Percentiles rank a stretch among this genome's conserved stretches.
phyloP scores from a whole-genome alignment of 139 green algal genomes.

The Haematococcus sp. region DNA sequence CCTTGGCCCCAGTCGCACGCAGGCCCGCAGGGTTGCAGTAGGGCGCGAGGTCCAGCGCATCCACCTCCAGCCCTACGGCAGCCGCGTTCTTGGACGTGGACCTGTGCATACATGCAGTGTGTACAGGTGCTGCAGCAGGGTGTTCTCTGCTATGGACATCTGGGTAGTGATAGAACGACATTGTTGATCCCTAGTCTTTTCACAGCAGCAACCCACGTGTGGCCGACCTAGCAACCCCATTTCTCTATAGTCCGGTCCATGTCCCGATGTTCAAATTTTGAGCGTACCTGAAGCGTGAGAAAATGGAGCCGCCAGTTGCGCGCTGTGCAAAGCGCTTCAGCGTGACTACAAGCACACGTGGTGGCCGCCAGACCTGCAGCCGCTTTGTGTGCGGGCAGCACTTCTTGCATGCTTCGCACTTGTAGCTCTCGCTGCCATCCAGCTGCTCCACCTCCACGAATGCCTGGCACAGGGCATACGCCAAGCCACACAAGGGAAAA shows the following conservation, averaged over 20 bases:
- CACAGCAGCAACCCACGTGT: too few relatives aligned
- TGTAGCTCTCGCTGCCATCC: conserved; percentile 45
- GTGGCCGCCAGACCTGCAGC: conserved; percentile 54
- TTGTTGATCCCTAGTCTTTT: too few relatives aligned
- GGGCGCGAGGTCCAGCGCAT: conserved; percentile 51
- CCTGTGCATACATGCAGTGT: neutral
- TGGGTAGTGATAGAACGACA: too few relatives aligned
- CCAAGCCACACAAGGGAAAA: neutral
- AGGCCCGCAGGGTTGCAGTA: conserved; percentile 56
- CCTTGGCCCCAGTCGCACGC: neutral
- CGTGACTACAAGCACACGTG: conserved; percentile 56
- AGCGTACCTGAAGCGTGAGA: conserved; percentile 18
- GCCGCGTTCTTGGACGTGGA: conserved; percentile 50
- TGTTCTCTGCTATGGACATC: too few relatives aligned
- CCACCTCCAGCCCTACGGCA: conserved; percentile 39
- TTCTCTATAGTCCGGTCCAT: too few relatives aligned
- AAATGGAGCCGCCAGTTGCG: conserved; percentile 8
- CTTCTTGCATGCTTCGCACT: conserved; percentile 59
- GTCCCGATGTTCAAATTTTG: too few relatives aligned
- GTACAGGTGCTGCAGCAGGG: too few relatives aligned
- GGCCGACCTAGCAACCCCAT: too few relatives aligned
- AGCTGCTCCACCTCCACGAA: conserved; percentile 34
- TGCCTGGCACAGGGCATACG: neutral
- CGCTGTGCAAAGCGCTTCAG: conserved; percentile 65
- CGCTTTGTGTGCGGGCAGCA: conserved; percentile 53